Percentiles rank a stretch among this genome's conserved stretches.
Conservation (phyloP, 495 filamentous ascomycete genomes). For the Aspergillus sparsus region DNA sequence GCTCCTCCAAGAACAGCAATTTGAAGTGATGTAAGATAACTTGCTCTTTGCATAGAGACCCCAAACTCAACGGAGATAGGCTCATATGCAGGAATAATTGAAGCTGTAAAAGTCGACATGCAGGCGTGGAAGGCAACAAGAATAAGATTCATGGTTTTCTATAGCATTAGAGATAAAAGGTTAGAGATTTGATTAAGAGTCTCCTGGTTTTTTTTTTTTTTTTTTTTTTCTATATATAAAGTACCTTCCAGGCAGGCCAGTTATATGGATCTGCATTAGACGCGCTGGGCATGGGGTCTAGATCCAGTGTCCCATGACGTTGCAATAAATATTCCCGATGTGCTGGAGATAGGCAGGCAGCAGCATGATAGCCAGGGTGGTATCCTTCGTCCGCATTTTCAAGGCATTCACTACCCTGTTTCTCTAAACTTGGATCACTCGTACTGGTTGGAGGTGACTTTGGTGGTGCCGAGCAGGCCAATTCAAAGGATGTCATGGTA, state of each 20-base stretch:
- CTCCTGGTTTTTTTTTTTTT: too few species aligned
- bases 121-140: conserved; percentile 57
- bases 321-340: conserved; percentile 9
- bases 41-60: conserved; percentile 44
- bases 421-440: neutral
- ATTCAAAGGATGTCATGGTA: conserved; percentile 4
- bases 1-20: conserved; percentile 54
- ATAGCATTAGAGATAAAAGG: neutral
- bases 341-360: conserved; percentile 1
- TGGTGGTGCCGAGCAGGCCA: neutral
- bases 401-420: conserved; percentile 10
- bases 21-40: conserved; percentile 54
- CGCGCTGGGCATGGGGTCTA: conserved; percentile 53
- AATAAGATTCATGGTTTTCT: conserved; percentile 55
- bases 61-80: conserved; percentile 47
- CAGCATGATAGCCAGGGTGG: neutral
- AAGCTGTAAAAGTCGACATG: conserved; percentile 58
- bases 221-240: too few species aligned
- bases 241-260: conserved; percentile 55
- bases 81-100: conserved; percentile 55
- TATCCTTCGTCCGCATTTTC: neutral
- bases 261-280: conserved; percentile 56
- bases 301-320: conserved; percentile 31
- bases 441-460: neutral
- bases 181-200: neutral